Base-by-base conservation (phyloP, 176 grass and related monocot species). In the Oryza punctata region DNA sequence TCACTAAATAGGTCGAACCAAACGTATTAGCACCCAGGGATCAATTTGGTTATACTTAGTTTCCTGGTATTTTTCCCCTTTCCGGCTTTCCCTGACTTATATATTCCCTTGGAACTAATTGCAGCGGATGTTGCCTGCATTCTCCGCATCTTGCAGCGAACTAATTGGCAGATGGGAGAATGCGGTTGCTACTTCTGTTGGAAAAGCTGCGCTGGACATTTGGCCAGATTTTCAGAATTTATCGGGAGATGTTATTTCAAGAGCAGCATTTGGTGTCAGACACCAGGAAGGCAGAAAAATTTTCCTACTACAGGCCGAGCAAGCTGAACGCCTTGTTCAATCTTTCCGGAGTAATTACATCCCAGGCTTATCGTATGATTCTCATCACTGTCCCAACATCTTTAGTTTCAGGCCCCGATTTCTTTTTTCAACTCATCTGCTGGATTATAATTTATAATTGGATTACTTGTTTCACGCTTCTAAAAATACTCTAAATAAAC, bases 201-300 rank as follows among this genome's bases (percentile, higher is more conserved):
- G 87, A 67, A 26, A 46, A 60, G 52, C 27, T 3, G 85, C 88
- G 24, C 35, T 94, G 12, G 90, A 94, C 49, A 10, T 91, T 40
- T 91, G 79, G 79, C 78, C 76, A 15, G 89, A 94, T 46, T 72
- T 94, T 38, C 83, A 75, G 38, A 84, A 80, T 46, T 78, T 92
- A 12, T 83, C 90, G 45, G 90, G 84, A 38, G 87, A 94, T 78
- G 93, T 88, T 23, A 86, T 94, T 67, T 94, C 93, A 49, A 69
- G 90, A 74, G 63, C 90, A 35, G 87, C 65, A 79, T 94, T 94
- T 24, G 57, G 93, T n/a, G 78, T 79, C 19, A 85, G 68, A 83
- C 77, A 66, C 69, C 16, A 81, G 63, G 90, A 88, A 70, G 85
- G 85, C 12, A 70, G 38, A 63, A 37, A 27, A 2, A 95, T 92